A percentile compares a stretch with the other conserved stretches of the same genome.
phyloP scores from a whole-genome alignment of 2,329 filamentous ascomycete species.

The Pyricularia grisea region DNA sequence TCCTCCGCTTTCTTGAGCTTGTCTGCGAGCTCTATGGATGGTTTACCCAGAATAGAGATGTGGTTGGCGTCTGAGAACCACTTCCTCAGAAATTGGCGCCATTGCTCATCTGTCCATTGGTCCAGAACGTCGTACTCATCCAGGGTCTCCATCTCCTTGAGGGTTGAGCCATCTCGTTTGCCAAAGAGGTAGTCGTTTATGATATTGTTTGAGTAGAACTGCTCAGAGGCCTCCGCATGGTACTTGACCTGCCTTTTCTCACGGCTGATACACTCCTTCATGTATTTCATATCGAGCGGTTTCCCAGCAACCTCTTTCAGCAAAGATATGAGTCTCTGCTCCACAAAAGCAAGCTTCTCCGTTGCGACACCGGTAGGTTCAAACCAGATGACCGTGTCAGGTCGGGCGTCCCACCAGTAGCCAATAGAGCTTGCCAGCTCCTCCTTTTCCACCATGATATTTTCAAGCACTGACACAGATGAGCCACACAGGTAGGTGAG shows the following conservation, averaged over 20 bases:
- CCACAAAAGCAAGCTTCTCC: constrained; percentile 72
- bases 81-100: constrained; percentile 71
- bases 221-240: constrained; percentile 69
- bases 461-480: constrained; percentile 85
- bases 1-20: constrained; percentile 77
- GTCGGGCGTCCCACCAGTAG: constrained; percentile 69
- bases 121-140: constrained; percentile 60
- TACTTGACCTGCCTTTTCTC: constrained; percentile 77
- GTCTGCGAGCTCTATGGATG: constrained; percentile 68
- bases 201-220: constrained; percentile 74
- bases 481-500: constrained; percentile 87
- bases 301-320: constrained; percentile 72
- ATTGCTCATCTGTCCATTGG: constrained; percentile 73
- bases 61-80: constrained; percentile 83
- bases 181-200: constrained; percentile 93
- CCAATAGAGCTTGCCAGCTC: constrained; percentile 81
- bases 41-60: constrained; percentile 79
- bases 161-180: constrained; percentile 68
- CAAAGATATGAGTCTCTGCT: constrained; percentile 76
- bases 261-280: constrained; percentile 77
- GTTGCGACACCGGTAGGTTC: constrained; percentile 81
- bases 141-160: constrained; percentile 49
- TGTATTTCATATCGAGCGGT: constrained; percentile 80
- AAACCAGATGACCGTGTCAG: constrained; percentile 77
- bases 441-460: constrained; percentile 85